Base-by-base conservation (phyloP, 108 stramenopile genomes). In the Aurantiochytrium sp. region DNA sequence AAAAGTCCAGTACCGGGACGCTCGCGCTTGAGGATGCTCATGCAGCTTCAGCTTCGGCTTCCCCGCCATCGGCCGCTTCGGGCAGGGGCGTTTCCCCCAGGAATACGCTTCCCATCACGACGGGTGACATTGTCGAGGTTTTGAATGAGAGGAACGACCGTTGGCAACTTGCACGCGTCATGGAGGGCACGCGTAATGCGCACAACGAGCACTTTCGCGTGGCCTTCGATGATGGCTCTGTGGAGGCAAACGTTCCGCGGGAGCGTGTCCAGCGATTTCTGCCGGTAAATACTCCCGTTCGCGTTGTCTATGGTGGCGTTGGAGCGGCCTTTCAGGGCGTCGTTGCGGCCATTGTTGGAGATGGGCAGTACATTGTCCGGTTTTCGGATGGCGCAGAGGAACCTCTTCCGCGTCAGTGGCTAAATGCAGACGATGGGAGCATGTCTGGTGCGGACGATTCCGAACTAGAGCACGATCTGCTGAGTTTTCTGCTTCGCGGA, bases 331-430 rank as follows among this genome's bases (percentile, higher is more conserved):
- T 83, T 53, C 76, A 83, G 23, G 76, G 76, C n/a, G 49, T 47
- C 16, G 51, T 83, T 6, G 45, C 76, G n/a, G 51, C 49, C 12
- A 53, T 83, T 83, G 49, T 47, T 55, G 51, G 76, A 8, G 76
- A 83, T 53, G 76, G 76, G 6, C 45, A 53, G 25, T 83, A 83
- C 76, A 83, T 53, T 47, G 76, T 83, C 12, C 49, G 49, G 3
- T 83, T 83, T 23, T 53, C 49, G n/a, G 76, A 83, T 35, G 76
- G 76, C 6, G 51, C 76, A 12, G 76, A 83, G 76, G 76, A 83
- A 23, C 51, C 49, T 1, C 16, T 83, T 12, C 76, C 76, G n/a
- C 76, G 76, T 6, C 45, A 47, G 51, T 83, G 76, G 76, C 42
- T 69, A 23, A 69, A 4, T 18, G 21, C 64, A 8, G 64, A 69